Evolutionary conservation across 495 filamentous ascomycete genomes (phyloP).

Genomic region (Tuber melanosporum): DNA sequence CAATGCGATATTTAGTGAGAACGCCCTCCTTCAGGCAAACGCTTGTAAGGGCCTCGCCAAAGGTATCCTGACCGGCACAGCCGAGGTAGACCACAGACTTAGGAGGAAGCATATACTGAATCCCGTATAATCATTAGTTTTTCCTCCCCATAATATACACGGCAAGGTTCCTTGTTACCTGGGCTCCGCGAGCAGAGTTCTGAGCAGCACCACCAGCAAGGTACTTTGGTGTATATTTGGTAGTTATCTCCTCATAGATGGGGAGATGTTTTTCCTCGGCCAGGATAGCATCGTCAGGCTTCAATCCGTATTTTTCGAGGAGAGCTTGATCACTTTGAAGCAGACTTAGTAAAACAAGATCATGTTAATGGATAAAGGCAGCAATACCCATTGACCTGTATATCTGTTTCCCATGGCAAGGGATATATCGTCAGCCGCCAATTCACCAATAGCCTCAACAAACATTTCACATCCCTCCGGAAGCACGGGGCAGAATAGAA

Average conservation of each 20-base stretch:
- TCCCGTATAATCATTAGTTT: neutral
- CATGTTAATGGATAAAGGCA: slow-evolving; percentile 9
- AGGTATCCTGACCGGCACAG: slow-evolving; percentile 86
- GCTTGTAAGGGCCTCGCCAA: slow-evolving; percentile 73
- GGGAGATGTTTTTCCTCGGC: slow-evolving; percentile 82
- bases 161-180: slow-evolving; percentile 45
- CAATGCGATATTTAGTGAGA: slow-evolving; percentile 86
- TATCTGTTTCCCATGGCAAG: slow-evolving; percentile 54
- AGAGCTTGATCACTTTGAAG: slow-evolving; percentile 61
- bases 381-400: slow-evolving; percentile 72
- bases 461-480: neutral
- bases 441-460: slow-evolving; percentile 3
- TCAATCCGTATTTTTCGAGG: slow-evolving; percentile 84
- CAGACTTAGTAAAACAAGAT: slow-evolving; percentile 26
- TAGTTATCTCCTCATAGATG: slow-evolving; percentile 86
- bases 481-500: neutral
- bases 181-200: slow-evolving; percentile 93
- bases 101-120: slow-evolving; percentile 78
- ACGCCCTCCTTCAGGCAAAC: slow-evolving; percentile 73
- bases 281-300: slow-evolving; percentile 94
- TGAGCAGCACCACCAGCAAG: slow-evolving; percentile 96
- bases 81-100: slow-evolving; percentile 88
- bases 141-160: neutral
- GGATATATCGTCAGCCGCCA: neutral
- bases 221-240: slow-evolving; percentile 79